These are phyloP conservation scores for Gossypium schwendimanii DNA, from an alignment of 441 rosid genomes.

Conservation along the genomic window DNA sequence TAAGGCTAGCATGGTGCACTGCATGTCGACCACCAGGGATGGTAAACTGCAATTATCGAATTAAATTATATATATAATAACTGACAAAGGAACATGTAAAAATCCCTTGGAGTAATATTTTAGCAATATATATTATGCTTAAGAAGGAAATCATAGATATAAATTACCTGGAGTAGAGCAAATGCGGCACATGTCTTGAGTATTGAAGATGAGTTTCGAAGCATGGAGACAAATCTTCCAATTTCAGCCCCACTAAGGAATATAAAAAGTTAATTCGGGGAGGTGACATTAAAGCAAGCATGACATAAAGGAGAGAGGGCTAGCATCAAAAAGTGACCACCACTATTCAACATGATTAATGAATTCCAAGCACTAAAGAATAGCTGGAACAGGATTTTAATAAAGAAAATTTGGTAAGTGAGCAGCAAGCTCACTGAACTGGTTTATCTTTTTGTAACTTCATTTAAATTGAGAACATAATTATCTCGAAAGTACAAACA, in stretches of 20 bases:
- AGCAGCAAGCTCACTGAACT: background rate
- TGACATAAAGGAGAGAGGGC: background rate
- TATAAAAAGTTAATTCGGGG: conserved; percentile 8
- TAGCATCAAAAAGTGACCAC: background rate
- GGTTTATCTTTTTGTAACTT: background rate
- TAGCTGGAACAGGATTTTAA: background rate
- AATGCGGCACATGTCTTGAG: conserved; percentile 93
- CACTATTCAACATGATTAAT: background rate
- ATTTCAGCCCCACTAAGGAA: conserved; percentile 78
- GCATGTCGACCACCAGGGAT: conserved; percentile 94
- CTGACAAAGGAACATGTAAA: background rate
- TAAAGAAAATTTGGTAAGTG: background rate
- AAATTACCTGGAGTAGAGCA: conserved; percentile 86
- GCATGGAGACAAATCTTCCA: conserved; percentile 84
- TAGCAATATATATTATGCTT: background rate
- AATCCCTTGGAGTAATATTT: background rate
- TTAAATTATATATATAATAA: background rate
- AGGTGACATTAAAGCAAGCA: background rate
- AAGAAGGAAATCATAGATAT: background rate
- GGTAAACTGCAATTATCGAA: conserved; percentile 54
- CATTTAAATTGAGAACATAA: background rate
- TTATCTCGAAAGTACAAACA: background rate
- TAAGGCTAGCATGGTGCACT: conserved; percentile 75
- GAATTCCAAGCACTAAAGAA: background rate
- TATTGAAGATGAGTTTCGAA: conserved; percentile 60